These are phyloP conservation scores for Polytrichum commune DNA, from an alignment of 225 moss, liverwort and hornwort species.

Conservation along the genomic window DNA sequence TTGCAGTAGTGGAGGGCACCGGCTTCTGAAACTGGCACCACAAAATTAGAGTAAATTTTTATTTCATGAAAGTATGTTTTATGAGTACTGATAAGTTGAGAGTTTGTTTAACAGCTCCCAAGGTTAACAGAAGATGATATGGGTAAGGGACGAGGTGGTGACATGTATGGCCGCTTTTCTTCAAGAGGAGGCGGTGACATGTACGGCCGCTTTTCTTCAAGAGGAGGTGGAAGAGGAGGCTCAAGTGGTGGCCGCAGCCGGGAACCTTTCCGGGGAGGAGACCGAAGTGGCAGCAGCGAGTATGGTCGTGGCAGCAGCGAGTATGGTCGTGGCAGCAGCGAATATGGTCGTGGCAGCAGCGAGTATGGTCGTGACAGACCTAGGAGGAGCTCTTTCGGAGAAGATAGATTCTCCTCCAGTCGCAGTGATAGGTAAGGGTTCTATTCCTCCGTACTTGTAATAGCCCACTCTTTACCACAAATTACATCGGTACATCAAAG, in stretches of 20 bases:
- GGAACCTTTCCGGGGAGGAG: constrained; percentile 41
- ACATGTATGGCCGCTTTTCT: constrained; percentile 69
- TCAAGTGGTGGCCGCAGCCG: constrained; percentile 26
- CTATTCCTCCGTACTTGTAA: background rate
- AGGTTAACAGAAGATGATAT: constrained; percentile 49
- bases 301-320: constrained; percentile 19
- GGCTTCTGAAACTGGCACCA: too few species aligned
- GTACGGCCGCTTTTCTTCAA: constrained; percentile 61
- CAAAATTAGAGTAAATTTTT: too few species aligned
- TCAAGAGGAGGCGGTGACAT: constrained; percentile 53
- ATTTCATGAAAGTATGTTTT: too few species aligned
- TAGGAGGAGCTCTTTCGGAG: constrained; percentile 9
- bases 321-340: constrained; percentile 17
- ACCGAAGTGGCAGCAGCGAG: constrained; percentile 17
- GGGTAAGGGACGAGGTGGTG: constrained; percentile 38
- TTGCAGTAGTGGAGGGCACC: too few species aligned
- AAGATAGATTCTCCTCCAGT: constrained; percentile 15
- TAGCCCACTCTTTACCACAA: background rate
- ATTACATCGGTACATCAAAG: background rate
- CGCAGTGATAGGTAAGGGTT: constrained; percentile 19
- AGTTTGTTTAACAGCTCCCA: constrained; percentile 40
- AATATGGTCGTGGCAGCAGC: constrained; percentile 2
- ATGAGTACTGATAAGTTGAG: background rate
- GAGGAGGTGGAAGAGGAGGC: constrained; percentile 40
- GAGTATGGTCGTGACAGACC: constrained; percentile 19